Evolutionary conservation across 257 asterid genomes (phyloP), one percentile per base, ranked within the genome.

Genomic region (Solanum arcanum): DNA sequence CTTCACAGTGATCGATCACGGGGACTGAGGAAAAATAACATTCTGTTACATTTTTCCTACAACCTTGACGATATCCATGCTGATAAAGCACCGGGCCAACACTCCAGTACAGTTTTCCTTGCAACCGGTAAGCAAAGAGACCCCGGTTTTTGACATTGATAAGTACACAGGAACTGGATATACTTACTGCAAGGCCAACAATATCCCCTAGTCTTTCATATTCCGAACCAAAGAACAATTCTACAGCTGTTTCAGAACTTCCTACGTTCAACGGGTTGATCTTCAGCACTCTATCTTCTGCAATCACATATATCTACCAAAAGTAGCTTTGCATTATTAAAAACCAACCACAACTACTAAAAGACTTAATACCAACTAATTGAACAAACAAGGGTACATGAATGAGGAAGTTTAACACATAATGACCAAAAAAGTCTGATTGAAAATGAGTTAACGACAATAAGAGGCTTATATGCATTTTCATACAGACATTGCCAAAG

Each of bases 1-100:
- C 96, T 91, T 97, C 99, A 89, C 99, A 97, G 29, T 97, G 98
- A 93, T 96, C 99, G 78, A 96, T 92, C 83, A 94, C 94, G 20
- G 99, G 99, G 3, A 23, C 87, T 18, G 99, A 93, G 76, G 92
- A 88, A 84, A 95, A 96, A 90, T 93, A 94, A 91, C 99, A 97
- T 1, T 89, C 95, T 0, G 95, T 89, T 16, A 90, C 37, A 37
- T 93, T 95, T 85, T 88, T 93, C 91, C 91, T 88, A 88, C 99
- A 96, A 59, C 99, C 99, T 93, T 93, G 98, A 80, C 96, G 97
- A 91, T 91, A 95, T 39, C 97, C 99, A 33, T 94, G 94, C 88
- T 88, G 97, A 90, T 94, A 92, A 85, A 94, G 93, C 56, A 96
- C 92, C 0, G 98, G 98, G 83, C 99, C 99, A 49, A 97, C 98